Evolutionary conservation across 2,329 filamentous ascomycete genomes (phyloP), one percentile per base, ranked within the genome.

Genomic region (Capronia epimyces): DNA sequence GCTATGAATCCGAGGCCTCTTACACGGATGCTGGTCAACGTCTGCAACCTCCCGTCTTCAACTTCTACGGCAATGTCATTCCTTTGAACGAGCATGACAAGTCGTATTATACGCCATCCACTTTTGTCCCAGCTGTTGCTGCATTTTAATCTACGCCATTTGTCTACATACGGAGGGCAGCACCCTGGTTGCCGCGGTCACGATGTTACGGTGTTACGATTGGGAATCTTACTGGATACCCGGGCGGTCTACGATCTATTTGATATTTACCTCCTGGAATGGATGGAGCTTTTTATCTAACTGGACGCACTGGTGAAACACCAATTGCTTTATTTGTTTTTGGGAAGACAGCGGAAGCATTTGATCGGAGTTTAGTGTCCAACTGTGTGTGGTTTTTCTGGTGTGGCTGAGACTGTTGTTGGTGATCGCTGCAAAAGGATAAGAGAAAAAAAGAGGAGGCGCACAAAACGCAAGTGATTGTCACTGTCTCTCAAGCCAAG

Each of bases 41-140:
- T 53, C 5, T 49, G 29, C 50, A 53, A 32, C 50, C 53, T n/a
- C 41, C 50, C 6, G 32, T 56, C 40, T 62, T 62, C 50, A 60
- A 60, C 51, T 56, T 59, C 43, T 60, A 60, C 36, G 60, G 60
- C 48, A 60, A 62, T 42, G 48, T 62, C 43, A 56, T 60, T 45
- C 58, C 59, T 9, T 46, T 58, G 40, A 46, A 59, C 32, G 58
- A 60, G 20, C 45, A 57, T 21, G 54, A 59, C 40, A 60, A 60
- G 40, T 43, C 50, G 16, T 56, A 52, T 37, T 60, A 53, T 36
- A 45, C 50, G n/a, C 49, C 50, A 41, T 49, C 49, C 22, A 49
- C 32, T 13, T 52, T 49, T 45, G 37, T 49, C 36, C 52, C 60
- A n/a, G 27, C 53, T 43, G 56, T 62, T 50, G 49, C 58, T 9